Base-by-base conservation (phyloP, 192 early-diverging fungal genomes). In the Linnemannia elongata region DNA sequence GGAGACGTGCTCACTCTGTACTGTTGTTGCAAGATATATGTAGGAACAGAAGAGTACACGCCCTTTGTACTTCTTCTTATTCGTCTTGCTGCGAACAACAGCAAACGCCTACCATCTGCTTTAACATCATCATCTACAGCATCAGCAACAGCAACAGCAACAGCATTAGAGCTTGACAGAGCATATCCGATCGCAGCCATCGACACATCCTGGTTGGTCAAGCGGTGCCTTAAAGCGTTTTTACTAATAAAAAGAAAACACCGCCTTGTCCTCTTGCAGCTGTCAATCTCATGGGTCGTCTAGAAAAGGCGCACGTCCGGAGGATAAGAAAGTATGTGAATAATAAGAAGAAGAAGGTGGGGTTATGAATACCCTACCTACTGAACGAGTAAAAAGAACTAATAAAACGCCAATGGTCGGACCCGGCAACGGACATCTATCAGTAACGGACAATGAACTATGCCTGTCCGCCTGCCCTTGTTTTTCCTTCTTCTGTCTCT, bases 401-500 rank as follows among this genome's bases (percentile, higher is more conserved):
- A 57, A 44, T 6, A 44, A 18, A 52, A 57, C 7, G 7, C 60
- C 60, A 66, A 66, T 66, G 60, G 60, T 66, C 60, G 60, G 60
- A 66, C 60, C 60, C 60, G 30, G n/a, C 57, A 63, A 63, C 57
- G n/a, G 57, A 63, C 57, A 63, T 63, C 47, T 27, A 63, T 12
- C 57, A 63, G 8, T 12, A 30, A 27, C 27, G 27, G 20, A 52
- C 49, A 66, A 66, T 66, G 60, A 66, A 66, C 60, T 66, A 30
- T 66, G 49, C 60, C 60, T 66, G 60, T 66, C 60, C 60, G 60
- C 60, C 60, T 66, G 60, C 30, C 9, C 30, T 66, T 66, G 60
- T 66, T 66, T 66, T 66, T 66, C 60, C 60, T 66, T 66, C 49
- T 52, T 66, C 57, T 60, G 57, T 60, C 57, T 39, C 38, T 24